These are phyloP conservation scores for Ormosia semicastrata DNA, from an alignment of 306 rosid species.

Conservation along the genomic window DNA sequence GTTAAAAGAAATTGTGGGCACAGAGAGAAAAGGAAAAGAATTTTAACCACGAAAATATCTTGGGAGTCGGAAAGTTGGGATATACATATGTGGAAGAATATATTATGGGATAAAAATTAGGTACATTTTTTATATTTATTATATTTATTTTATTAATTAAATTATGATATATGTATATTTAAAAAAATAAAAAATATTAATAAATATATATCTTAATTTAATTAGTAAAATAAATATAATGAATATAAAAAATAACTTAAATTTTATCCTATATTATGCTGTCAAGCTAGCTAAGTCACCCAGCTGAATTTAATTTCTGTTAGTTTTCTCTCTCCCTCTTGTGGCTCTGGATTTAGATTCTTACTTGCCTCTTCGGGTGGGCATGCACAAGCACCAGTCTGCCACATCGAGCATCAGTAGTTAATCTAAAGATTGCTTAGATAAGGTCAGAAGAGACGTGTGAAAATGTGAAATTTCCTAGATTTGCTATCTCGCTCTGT, in stretches of 20 bases:
- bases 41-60: constrained; percentile 19
- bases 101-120: too few relatives aligned
- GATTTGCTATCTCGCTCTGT: not conserved
- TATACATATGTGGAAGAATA: not conserved
- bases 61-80: not conserved
- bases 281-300: not conserved
- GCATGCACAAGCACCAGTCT: constrained; percentile 11
- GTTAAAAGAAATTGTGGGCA: not conserved
- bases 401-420: not conserved
- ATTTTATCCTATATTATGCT: too few relatives aligned
- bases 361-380: not conserved
- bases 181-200: too few relatives aligned
- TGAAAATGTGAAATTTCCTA: too few relatives aligned
- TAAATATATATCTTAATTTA: too few relatives aligned
- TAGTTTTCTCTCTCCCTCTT: not conserved
- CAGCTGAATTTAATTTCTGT: not conserved
- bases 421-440: not conserved
- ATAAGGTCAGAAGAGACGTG: not conserved
- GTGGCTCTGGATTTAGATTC: not conserved
- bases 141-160: too few relatives aligned
- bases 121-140: too few relatives aligned
- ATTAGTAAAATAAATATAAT: too few relatives aligned
- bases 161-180: too few relatives aligned
- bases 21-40: too few relatives aligned
- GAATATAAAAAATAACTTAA: too few relatives aligned